Evolutionary conservation across 148 eudicot genomes (phyloP).

Genomic region (Nepenthes mirabilis): DNA sequence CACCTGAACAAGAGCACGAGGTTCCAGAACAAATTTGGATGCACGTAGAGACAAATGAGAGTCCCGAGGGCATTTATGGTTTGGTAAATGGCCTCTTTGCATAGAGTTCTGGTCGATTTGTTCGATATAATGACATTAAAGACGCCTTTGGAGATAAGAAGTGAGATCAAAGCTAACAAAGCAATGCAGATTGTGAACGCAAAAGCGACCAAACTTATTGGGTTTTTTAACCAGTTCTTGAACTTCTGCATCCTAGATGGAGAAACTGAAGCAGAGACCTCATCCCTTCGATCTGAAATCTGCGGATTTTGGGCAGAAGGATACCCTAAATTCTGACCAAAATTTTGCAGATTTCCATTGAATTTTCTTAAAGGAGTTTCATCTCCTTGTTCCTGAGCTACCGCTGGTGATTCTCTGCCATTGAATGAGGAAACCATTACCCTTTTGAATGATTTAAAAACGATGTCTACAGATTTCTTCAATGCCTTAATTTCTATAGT

Average conservation of each 20-base stretch:
- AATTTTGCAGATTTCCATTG: too few relatives aligned
- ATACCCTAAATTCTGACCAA: conserved; percentile 6
- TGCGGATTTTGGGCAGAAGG: conserved; percentile 38
- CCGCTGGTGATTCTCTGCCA: too few relatives aligned
- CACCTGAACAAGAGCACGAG: not conserved
- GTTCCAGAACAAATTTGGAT: not conserved
- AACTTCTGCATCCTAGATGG: conserved; percentile 25
- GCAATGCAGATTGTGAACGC: conserved; percentile 60
- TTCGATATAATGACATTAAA: conserved; percentile 42
- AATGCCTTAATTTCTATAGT: too few relatives aligned
- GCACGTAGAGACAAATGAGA: not conserved
- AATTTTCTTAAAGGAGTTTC: too few relatives aligned
- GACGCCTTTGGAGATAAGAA: conserved; percentile 89
- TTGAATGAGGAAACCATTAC: too few relatives aligned
- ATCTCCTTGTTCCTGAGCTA: too few relatives aligned
- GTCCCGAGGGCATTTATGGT: not conserved
- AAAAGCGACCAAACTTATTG: conserved; percentile 64
- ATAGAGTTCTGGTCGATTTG: conserved; percentile 56
- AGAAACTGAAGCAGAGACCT: conserved; percentile 31
- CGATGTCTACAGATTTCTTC: too few relatives aligned
- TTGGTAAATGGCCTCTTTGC: conserved; percentile 24
- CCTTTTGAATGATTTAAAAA: too few relatives aligned
- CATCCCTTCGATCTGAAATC: conserved; percentile 33
- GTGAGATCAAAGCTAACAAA: conserved; percentile 73
- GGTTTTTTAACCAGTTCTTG: conserved; percentile 66